Evolutionary conservation across 345 rosid genomes (phyloP).

Genomic region (Cardamine resedifolia): DNA sequence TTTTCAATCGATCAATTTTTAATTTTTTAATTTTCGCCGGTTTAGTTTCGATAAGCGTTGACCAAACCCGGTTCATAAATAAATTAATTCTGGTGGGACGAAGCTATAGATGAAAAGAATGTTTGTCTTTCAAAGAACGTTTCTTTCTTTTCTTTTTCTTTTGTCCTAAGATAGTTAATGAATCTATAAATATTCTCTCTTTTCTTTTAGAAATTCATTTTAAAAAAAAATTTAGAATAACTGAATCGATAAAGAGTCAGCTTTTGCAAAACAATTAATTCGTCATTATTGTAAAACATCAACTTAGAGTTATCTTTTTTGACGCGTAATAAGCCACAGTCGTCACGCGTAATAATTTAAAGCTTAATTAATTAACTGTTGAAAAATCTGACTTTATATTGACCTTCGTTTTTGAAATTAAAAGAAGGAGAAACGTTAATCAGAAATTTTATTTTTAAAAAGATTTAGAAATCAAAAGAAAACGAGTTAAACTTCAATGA

Average conservation of each 20-base stretch:
- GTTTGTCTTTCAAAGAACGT: slow-evolving; percentile 26
- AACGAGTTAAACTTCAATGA: not conserved
- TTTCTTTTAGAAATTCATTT: not conserved
- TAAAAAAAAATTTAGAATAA: too few species aligned
- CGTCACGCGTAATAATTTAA: slow-evolving; percentile 18
- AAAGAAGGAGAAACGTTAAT: not conserved
- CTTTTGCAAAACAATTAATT: slow-evolving; percentile 20
- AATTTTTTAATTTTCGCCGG: not conserved
- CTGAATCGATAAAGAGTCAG: not conserved
- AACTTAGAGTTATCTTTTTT: not conserved
- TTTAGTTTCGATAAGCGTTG: slow-evolving; percentile 20
- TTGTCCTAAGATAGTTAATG: slow-evolving; percentile 23
- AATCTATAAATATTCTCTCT: not conserved
- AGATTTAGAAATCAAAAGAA: not conserved
- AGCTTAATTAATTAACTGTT: slow-evolving; percentile 2
- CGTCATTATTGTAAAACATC: not conserved
- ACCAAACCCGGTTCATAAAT: slow-evolving; percentile 21
- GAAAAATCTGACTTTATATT: not conserved
- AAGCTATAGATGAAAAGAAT: slow-evolving; percentile 18
- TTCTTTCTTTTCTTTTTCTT: slow-evolving; percentile 1
- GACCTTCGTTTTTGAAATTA: slow-evolving; percentile 4
- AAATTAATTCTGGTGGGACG: slow-evolving; percentile 10
- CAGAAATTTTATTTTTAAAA: not conserved
- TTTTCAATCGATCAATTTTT: not conserved
- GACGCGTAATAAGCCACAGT: slow-evolving; percentile 14